phyloP scores from a whole-genome alignment of 768 basidiomycete species.

The Russula griseocarnosa region DNA sequence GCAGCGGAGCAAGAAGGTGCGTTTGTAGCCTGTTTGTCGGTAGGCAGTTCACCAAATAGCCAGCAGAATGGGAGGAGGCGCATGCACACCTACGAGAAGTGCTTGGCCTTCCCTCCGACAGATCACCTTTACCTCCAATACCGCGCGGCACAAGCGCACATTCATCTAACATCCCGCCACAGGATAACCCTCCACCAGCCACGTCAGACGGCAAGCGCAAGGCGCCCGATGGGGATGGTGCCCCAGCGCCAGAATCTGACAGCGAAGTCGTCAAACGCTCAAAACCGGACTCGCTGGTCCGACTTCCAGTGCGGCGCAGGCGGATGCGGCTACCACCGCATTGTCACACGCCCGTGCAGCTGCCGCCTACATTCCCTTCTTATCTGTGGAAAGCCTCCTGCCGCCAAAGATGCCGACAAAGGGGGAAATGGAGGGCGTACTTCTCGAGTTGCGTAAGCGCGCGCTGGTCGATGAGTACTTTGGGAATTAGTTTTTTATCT shows the following conservation, averaged over 20 bases:
- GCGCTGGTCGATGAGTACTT: constrained; percentile 78
- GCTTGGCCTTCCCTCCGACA: constrained; percentile 36
- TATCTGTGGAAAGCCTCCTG: constrained; percentile 66
- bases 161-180: constrained; percentile 31
- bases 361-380: constrained; percentile 67
- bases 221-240: constrained; percentile 45
- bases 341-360: constrained; percentile 50
- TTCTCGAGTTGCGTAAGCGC: constrained; percentile 75
- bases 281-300: constrained; percentile 30
- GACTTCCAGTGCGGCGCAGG: constrained; percentile 10
- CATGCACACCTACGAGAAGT: constrained; percentile 17
- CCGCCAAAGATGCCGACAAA: constrained; percentile 72
- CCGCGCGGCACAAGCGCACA: constrained; percentile 38
- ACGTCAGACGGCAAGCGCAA: constrained; percentile 50
- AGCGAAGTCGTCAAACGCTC: constrained; percentile 34
- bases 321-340: constrained; percentile 30
- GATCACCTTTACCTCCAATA: constrained; percentile 46
- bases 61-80: constrained; percentile 14
- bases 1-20: constrained; percentile 70
- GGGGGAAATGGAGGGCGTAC: constrained; percentile 55
- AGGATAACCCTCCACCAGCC: constrained; percentile 28
- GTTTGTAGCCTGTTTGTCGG: background rate
- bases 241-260: constrained; percentile 35
- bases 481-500: constrained; percentile 37
- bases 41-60: background rate